Conservation (phyloP, 768 basidiomycete genomes). For the Amanita muscaria region DNA sequence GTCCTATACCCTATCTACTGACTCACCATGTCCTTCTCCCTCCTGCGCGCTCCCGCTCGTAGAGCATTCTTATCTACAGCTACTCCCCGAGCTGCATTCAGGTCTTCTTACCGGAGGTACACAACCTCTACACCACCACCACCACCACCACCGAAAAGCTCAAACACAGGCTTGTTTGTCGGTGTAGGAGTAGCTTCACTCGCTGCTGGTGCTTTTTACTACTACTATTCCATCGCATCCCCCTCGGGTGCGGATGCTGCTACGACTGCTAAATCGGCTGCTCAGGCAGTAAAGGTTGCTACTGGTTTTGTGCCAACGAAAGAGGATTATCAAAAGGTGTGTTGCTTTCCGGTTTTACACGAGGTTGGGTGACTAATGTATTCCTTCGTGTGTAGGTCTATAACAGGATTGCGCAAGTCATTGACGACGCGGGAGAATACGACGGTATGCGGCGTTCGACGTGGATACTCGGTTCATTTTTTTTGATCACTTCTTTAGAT, state of each 20-base stretch:
- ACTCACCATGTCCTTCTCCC: constrained; percentile 53
- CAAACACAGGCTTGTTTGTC: constrained; percentile 49
- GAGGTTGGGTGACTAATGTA: too few species aligned
- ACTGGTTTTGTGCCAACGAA: constrained; percentile 67
- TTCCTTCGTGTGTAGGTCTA: too few species aligned
- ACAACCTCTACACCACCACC: constrained; percentile 33
- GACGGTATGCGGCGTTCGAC: constrained; percentile 51
- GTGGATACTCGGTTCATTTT: constrained; percentile 1
- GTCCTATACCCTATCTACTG: too few species aligned
- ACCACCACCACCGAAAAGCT: constrained; percentile 33
- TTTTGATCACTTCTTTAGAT: constrained; percentile 44
- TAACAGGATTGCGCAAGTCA: constrained; percentile 70
- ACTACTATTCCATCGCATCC: constrained; percentile 41
- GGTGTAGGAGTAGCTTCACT: constrained; percentile 52
- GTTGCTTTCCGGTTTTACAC: too few species aligned
- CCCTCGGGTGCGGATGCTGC: constrained; percentile 42
- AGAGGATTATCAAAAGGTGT: constrained; percentile 85
- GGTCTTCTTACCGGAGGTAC: constrained; percentile 46
- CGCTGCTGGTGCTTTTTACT: constrained; percentile 59
- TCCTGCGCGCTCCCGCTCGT: constrained; percentile 44
- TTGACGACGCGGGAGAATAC: constrained; percentile 75
- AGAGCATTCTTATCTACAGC: constrained; percentile 30
- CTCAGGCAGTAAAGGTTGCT: constrained; percentile 53
- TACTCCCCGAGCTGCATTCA: constrained; percentile 22
- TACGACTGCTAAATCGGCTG: constrained; percentile 50